Base-by-base conservation (phyloP, 2,329 filamentous ascomycete species). In the Pezicula radicicola region DNA sequence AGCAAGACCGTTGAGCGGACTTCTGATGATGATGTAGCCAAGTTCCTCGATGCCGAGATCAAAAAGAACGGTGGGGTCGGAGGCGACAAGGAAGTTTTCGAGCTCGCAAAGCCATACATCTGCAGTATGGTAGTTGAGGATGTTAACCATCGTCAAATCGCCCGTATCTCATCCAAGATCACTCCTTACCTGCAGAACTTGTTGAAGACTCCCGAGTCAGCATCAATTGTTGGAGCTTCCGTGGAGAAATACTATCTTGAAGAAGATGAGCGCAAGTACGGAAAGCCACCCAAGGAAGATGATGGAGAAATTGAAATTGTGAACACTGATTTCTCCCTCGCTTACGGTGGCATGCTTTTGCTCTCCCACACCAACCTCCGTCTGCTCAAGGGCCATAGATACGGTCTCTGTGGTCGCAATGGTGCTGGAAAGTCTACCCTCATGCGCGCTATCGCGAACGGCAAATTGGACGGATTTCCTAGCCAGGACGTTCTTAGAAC, bases 361-460 rank as follows among this genome's bases (percentile, higher is more conserved):
- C 81, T 99, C 19, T 97, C 91, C 5, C 94, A 97, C 75, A 97
- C 94, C 60, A 97, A 97, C 70, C 78, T 99, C 41, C 87, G 91
- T 40, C 84, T 99, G 8, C 81, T 97, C 65, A 97, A 97, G 78
- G 94, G 94, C 52, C 94, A 97, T 72, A 88, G 94, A 53, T 99
- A 99, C 68, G 94, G 94, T 70, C 88, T 99, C 16, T 97, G 93
- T 66, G 94, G 94, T 64, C 89, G 93, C 63, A 99, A 99, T 70
- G 94, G 94, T 75, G 91, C 92, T 52, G 94, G 94, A 67, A 99
- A 99, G 76, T 97, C 94, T n/a, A 99, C 94, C 1, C 81, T 99
- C 53, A 97, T 99, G 94, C 89, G 91, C 68, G 91, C 89, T 69
- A 99, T 99, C 64, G 89, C 94, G 47, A 88, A 88, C 54, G 93